These are phyloP conservation scores for Gracilaria vermiculophylla DNA, from an alignment of 23 red algal species.

Conservation along the genomic window DNA sequence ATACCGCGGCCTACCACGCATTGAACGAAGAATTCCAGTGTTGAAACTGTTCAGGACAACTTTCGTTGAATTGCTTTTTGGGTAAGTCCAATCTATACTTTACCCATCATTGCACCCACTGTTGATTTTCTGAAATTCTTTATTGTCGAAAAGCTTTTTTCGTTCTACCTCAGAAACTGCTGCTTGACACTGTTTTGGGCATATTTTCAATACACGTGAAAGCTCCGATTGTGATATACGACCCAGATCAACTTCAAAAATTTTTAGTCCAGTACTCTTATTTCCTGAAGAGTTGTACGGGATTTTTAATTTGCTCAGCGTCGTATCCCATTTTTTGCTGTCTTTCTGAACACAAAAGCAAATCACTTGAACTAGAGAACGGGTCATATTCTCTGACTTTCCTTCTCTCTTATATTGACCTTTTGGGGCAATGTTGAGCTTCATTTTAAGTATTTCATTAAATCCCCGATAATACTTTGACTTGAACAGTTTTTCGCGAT, in stretches of 20 bases:
- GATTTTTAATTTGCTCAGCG: constrained; percentile 5
- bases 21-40: too few species aligned
- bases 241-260: constrained; percentile 30
- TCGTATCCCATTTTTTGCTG: neutral
- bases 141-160: neutral
- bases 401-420: constrained; percentile 22
- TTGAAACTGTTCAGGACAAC: too few species aligned
- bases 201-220: neutral
- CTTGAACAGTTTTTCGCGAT: constrained; percentile 5
- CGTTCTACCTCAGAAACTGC: neutral
- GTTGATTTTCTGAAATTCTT: too few species aligned
- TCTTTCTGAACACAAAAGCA: neutral
- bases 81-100: too few species aligned
- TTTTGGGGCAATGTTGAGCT: constrained; percentile 9
- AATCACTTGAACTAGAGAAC: constrained; percentile 1
- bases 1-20: too few species aligned
- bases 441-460: neutral
- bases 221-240: neutral
- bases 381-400: constrained; percentile 13
- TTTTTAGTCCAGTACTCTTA: neutral
- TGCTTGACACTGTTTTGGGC: neutral
- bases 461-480: constrained; percentile 31
- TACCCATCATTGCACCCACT: too few species aligned
- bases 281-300: neutral
- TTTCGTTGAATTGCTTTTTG: too few species aligned